These are phyloP conservation scores for Pelargonium myrrhifolium DNA, from an alignment of 441 rosid species.

Conservation along the genomic window DNA sequence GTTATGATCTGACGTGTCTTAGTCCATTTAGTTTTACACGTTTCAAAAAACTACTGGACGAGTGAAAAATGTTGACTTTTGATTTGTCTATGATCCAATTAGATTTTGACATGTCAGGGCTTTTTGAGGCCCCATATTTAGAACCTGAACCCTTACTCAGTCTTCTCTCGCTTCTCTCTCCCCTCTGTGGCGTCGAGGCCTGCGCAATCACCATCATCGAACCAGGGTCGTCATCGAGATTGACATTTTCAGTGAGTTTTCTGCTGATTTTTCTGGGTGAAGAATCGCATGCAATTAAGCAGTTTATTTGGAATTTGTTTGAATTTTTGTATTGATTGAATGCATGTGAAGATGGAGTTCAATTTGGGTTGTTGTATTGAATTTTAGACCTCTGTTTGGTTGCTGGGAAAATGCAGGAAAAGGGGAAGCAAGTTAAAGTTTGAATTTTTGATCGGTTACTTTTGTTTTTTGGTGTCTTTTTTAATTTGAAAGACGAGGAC, in stretches of 20 bases:
- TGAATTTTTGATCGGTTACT: background rate
- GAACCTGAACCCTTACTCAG: conserved; percentile 46
- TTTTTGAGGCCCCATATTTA: conserved; percentile 40
- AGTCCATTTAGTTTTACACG: conserved; percentile 30
- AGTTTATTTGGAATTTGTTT: background rate
- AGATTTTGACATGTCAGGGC: conserved; percentile 32
- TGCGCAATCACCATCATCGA: conserved; percentile 29
- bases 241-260: conserved; percentile 37
- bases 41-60: conserved; percentile 6
- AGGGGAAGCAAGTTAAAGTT: background rate
- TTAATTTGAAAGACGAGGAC: background rate
- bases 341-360: background rate
- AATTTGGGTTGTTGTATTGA: background rate
- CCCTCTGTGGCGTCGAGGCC: conserved; percentile 20
- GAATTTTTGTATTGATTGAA: background rate
- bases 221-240: conserved; percentile 15
- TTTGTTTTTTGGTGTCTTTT: background rate
- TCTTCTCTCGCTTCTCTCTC: conserved; percentile 12
- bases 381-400: conserved; percentile 10
- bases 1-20: conserved; percentile 28
- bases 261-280: background rate
- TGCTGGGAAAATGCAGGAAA: conserved; percentile 13
- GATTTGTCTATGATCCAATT: conserved; percentile 20
- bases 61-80: conserved; percentile 30
- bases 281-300: background rate